Evolutionary conservation across 2,329 filamentous ascomycete genomes (phyloP).

Genomic region (Didymella segeticola): DNA sequence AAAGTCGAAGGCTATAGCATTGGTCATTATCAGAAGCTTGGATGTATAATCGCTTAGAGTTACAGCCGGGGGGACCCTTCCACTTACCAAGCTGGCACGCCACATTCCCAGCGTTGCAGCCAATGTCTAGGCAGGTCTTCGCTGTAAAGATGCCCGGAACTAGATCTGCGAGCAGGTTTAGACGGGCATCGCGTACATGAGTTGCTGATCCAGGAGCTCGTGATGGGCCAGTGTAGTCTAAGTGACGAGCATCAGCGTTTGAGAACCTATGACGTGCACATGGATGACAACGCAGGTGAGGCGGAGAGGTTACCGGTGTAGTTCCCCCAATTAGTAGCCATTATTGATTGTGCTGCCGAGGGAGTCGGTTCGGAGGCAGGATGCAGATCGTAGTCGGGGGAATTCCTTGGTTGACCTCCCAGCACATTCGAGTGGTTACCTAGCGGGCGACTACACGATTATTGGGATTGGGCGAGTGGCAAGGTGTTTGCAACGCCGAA

Average conservation of each 20-base stretch:
- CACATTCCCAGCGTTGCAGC: constrained; percentile 50
- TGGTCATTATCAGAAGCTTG: constrained; percentile 31
- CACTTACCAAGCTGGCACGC: constrained; percentile 49
- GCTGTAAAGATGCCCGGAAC: constrained; percentile 44
- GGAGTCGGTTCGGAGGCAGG: constrained; percentile 12
- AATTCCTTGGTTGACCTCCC: constrained; percentile 21
- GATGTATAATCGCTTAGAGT: constrained; percentile 16
- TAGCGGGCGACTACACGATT: constrained; percentile 8
- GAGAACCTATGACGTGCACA: background rate
- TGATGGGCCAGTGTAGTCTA: constrained; percentile 49
- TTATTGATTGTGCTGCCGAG: constrained; percentile 34
- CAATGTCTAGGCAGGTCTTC: constrained; percentile 49
- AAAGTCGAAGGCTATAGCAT: constrained; percentile 46
- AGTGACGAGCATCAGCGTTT: constrained; percentile 21
- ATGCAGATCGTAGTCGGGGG: constrained; percentile 34
- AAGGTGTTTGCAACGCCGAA: constrained; percentile 22
- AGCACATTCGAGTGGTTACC: constrained; percentile 3
- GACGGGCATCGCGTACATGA: constrained; percentile 48
- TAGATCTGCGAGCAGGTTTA: constrained; percentile 41
- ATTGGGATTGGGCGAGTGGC: constrained; percentile 21
- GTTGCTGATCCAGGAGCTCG: constrained; percentile 44
- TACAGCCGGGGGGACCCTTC: constrained; percentile 30
- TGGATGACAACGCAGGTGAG: constrained; percentile 5
- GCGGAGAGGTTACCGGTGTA: constrained; percentile 35
- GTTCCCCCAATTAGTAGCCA: constrained; percentile 45